phyloP scores from a whole-genome alignment of 331 rosid genomes.

The Arachis monticola region DNA sequence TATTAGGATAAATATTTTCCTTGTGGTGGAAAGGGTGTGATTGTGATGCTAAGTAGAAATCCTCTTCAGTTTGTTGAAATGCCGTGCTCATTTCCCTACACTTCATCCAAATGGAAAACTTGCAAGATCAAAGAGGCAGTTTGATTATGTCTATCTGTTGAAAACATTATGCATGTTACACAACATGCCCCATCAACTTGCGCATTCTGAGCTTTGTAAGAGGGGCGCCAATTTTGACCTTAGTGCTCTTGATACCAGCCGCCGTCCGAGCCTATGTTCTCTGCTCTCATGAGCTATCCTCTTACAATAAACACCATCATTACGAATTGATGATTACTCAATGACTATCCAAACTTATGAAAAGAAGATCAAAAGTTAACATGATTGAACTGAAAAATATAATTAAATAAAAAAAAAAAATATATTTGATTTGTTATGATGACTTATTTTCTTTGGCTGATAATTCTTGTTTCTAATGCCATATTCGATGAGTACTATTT shows the following conservation, averaged over 20 bases:
- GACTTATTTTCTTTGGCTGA: not conserved
- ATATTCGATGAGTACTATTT: constrained; percentile 20
- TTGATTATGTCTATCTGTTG: constrained; percentile 9
- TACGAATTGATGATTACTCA: constrained; percentile 3
- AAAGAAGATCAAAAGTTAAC: constrained; percentile 20
- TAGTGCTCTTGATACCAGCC: constrained; percentile 44
- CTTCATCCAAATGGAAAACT: constrained; percentile 39
- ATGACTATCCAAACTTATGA: not conserved
- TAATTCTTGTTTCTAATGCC: not conserved
- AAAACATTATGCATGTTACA: constrained; percentile 40
- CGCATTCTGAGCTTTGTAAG: constrained; percentile 84
- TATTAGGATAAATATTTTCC: too few relatives aligned
- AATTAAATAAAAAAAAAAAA: too few relatives aligned
- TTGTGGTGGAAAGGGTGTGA: too few relatives aligned
- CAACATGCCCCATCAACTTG: constrained; percentile 46
- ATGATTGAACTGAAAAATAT: too few relatives aligned
- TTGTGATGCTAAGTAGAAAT: constrained; percentile 50
- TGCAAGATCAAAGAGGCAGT: constrained; percentile 42
- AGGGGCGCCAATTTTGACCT: constrained; percentile 91
- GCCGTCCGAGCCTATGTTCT: constrained; percentile 58
- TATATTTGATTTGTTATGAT: constrained; percentile 15
- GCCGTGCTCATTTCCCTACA: constrained; percentile 37
- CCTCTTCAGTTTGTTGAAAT: constrained; percentile 44
- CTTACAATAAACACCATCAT: not conserved
- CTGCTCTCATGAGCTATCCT: constrained; percentile 52